Percentiles rank a stretch among this genome's conserved stretches.
phyloP scores from a whole-genome alignment of 106 monocot species.

The Allium sativum region DNA sequence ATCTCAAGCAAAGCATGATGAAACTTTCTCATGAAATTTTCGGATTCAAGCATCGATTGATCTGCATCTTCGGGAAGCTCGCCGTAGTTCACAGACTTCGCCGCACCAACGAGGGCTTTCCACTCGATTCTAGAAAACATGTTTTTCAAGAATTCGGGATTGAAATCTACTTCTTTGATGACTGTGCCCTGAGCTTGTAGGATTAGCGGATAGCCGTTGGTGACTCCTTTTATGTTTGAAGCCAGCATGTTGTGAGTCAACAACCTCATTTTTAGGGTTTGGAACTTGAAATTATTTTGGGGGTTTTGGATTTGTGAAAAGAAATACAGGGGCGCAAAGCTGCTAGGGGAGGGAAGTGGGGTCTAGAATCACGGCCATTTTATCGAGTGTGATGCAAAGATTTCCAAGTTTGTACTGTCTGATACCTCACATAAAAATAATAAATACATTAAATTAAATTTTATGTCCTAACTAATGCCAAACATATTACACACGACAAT shows the following conservation, averaged over 20 bases:
- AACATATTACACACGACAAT: no score
- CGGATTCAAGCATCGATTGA: constrained; percentile 25
- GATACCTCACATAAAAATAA: no score
- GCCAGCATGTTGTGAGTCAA: constrained; percentile 95
- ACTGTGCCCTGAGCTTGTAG: constrained; percentile 54
- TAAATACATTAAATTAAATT: no score
- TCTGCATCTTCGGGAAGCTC: constrained; percentile 50
- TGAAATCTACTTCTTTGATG: constrained; percentile 67
- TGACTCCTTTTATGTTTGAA: constrained; percentile 83
- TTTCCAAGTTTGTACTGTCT: no score
- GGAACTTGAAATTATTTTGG: no score
- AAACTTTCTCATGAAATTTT: constrained; percentile 61
- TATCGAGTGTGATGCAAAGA: no score
- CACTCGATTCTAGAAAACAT: constrained; percentile 77
- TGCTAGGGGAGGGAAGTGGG: no score
- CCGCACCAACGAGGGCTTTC: constrained; percentile 55
- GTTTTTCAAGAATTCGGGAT: constrained; percentile 69
- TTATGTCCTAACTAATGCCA: no score
- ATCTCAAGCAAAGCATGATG: constrained; percentile 87
- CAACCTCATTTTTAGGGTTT: constrained; percentile 55
- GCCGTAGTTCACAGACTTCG: constrained; percentile 28
- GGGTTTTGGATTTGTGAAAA: no score
- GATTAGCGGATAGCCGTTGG: constrained; percentile 70
- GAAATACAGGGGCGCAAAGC: no score
- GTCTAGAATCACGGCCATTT: no score